Evolutionary conservation across 768 basidiomycete species (phyloP), one percentile per base, ranked within the genome.

Genomic region (Paxillus involutus): DNA sequence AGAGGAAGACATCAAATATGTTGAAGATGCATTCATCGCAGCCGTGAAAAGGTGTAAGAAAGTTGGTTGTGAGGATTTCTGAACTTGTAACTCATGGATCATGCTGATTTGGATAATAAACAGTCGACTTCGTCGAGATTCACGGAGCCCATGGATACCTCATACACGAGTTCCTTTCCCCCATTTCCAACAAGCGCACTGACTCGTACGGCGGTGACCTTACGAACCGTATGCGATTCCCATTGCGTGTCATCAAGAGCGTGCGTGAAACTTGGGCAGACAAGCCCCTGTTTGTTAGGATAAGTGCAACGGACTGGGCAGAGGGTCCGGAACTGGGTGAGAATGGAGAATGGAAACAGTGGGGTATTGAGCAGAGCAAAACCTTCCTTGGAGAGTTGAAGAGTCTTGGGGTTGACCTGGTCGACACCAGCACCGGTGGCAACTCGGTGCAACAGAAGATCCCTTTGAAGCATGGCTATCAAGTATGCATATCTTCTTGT

Each of bases 301-400:
- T 89, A 44, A 84, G 82, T 49, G 88, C 84, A 11, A 73, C 76
- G 11, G 88, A 91, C 56, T 89, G 85, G 84, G 81, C 80, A 9
- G 75, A 78, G 50, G 76, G 75, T 5, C 74, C 76, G 6, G 88
- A 82, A 71, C 78, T 75, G 65, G 80, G 73, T 70, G 73, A 64
- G 7, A 65, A 81, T 17, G 84, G 80, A 13, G 68, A 71, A 50
- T 90, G 81, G 81, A 77, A 75, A 53, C 78, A 82, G 48, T 90
- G 90, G 88, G 91, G 90, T 11, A 73, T 91, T 48, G 85, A 91
- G 63, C 91, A 94, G 69, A 88, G 80, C 65, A 84, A 75, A 32
- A 62, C 84, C 33, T 76, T 85, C 30, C 76, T 77, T 2, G 77
- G 77, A 13, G 77, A 82, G 64, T 66, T 92, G 61, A 67, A 79